A percentile compares a stretch with the other conserved stretches of the same genome.
Evolutionary conservation across 768 basidiomycete genomes (phyloP).

Genomic region (Panus rudis): DNA sequence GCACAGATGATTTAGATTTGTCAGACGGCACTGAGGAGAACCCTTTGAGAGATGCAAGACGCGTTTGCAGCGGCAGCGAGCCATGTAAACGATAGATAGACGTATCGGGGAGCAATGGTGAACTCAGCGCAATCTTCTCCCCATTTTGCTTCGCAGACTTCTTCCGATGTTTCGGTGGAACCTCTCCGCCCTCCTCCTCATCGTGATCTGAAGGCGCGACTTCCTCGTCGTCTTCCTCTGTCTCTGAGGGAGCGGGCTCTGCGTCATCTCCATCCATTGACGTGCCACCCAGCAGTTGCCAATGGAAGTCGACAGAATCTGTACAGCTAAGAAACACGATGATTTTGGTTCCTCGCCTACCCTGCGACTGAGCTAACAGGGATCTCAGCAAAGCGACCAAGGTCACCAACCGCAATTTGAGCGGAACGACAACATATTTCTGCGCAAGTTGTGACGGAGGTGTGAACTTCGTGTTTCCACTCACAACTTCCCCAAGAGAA

Average conservation of each 20-base stretch:
- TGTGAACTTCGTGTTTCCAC: conserved; percentile 60
- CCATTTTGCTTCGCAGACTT: conserved; percentile 21
- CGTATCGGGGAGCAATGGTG: conserved; percentile 74
- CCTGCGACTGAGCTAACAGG: conserved; percentile 57
- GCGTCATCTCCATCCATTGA: conserved; percentile 48
- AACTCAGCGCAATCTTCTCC: conserved; percentile 49
- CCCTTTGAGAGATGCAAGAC: conserved; percentile 73
- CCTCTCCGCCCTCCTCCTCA: conserved; percentile 8
- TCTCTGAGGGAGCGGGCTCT: conserved; percentile 6
- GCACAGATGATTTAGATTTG: conserved; percentile 21
- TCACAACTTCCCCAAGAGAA: conserved; percentile 11
- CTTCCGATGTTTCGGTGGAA: conserved; percentile 21
- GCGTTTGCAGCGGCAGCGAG: conserved; percentile 74
- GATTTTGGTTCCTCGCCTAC: conserved; percentile 55
- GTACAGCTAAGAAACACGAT: conserved; percentile 97
- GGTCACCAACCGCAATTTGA: conserved; percentile 91
- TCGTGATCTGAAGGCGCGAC: conserved; percentile 12
- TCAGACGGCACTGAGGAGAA: conserved; percentile 50
- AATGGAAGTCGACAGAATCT: conserved; percentile 97
- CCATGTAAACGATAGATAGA: conserved; percentile 89
- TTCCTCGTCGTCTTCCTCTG: conserved; percentile 20
- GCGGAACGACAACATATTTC: conserved; percentile 82
- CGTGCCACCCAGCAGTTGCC: conserved; percentile 72
- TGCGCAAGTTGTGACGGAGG: conserved; percentile 92
- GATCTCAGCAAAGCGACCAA: conserved; percentile 81